Percentiles rank a stretch among this genome's conserved stretches.
phyloP scores from a whole-genome alignment of 345 rosid species.

The Cardamine chenopodiifolia region DNA sequence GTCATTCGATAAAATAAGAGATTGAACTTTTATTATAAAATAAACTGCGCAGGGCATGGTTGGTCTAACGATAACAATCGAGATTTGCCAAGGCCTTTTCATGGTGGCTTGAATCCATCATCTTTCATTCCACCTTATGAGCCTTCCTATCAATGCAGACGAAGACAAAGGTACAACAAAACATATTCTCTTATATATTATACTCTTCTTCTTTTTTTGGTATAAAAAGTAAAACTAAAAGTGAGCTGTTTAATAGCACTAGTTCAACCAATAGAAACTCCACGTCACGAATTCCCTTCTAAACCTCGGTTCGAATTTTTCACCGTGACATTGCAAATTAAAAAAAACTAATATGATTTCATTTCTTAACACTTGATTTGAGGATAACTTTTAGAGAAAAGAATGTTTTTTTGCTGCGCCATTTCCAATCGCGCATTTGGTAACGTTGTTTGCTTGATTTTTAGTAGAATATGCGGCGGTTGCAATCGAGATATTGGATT shows the following conservation, averaged over 20 bases:
- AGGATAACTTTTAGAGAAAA: neutral
- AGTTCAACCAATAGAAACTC: neutral
- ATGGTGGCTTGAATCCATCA: conserved; percentile 50
- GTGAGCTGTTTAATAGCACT: neutral
- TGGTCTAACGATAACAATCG: conserved; percentile 52
- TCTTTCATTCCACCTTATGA: conserved; percentile 55
- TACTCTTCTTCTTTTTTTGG: neutral
- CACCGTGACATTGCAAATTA: neutral
- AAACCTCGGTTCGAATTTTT: neutral
- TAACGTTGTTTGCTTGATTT: conserved; percentile 5
- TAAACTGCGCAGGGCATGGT: conserved; percentile 52
- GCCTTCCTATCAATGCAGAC: conserved; percentile 50
- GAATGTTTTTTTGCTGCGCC: neutral
- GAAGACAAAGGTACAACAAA: conserved; percentile 53
- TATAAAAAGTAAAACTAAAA: neutral
- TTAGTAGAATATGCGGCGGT: conserved; percentile 70
- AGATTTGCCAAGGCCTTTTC: conserved; percentile 53
- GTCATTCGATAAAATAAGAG: neutral
- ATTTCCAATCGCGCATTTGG: neutral
- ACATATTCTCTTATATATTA: neutral
- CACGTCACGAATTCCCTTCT: neutral
- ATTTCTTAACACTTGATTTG: no score
- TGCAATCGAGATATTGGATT: conserved; percentile 66
- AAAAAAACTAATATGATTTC: neutral
- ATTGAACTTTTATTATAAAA: conserved; percentile 4